Evolutionary conservation across 139 green algal genomes (phyloP).

Genomic region (Chlamydomonas sp.): DNA sequence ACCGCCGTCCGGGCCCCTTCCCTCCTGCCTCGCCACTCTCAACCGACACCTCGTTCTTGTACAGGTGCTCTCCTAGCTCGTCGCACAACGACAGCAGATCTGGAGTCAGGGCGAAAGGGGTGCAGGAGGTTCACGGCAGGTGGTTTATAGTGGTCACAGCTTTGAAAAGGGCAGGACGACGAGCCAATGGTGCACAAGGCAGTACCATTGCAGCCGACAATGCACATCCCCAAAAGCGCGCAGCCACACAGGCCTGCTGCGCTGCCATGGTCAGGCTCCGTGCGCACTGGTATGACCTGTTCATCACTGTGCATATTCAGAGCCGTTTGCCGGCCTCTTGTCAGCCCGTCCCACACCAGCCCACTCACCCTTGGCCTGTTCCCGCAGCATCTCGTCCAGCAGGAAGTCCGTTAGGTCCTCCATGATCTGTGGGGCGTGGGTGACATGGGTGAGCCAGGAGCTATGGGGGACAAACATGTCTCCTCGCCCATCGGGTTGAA

Average conservation of each 20-base stretch:
- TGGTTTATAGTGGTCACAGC: not conserved
- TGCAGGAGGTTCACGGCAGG: not conserved
- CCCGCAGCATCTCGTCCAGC: constrained; percentile 33
- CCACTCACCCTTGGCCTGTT: constrained; percentile 32
- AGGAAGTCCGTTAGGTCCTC: constrained; percentile 38
- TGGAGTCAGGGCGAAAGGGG: not conserved
- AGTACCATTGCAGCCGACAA: not conserved
- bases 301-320: not conserved
- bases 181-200: too few species aligned
- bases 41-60: constrained; percentile 16
- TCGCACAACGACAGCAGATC: constrained; percentile 33
- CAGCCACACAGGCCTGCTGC: too few species aligned
- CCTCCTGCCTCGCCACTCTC: too few species aligned
- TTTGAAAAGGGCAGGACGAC: too few species aligned
- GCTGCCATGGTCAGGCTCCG: too few species aligned
- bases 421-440: not conserved
- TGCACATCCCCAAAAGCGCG: not conserved
- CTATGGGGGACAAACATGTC: not conserved
- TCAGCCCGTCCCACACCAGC: not conserved
- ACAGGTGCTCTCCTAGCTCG: constrained; percentile 28
- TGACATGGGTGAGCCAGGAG: not conserved
- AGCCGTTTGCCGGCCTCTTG: not conserved
- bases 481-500: too few species aligned
- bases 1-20: too few species aligned
- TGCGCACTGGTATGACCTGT: too few species aligned